phyloP scores from a whole-genome alignment of 2,329 filamentous ascomycete species.

The Neobulgaria alba region DNA sequence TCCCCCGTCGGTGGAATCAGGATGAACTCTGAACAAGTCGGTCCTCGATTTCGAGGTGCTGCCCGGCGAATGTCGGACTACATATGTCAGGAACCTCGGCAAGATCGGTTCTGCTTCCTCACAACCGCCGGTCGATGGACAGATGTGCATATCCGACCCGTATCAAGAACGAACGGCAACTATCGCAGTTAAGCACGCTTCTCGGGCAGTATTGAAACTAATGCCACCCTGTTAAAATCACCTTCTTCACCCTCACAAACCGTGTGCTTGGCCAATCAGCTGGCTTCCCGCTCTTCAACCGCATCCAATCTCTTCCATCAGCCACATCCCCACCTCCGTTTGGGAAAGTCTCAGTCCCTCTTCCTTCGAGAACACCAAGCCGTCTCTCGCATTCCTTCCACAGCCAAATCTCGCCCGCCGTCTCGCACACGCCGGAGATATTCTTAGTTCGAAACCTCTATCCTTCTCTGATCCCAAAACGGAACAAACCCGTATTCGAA shows the following conservation, averaged over 20 bases:
- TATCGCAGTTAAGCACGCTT: neutral
- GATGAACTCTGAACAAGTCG: neutral
- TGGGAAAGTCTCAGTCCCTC: neutral
- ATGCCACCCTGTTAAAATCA: neutral
- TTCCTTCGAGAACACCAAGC: neutral
- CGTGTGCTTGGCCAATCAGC: too few species aligned
- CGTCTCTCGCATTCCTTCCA: neutral
- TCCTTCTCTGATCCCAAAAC: too few species aligned
- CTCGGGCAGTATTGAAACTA: neutral
- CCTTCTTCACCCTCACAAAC: too few species aligned
- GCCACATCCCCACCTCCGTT: neutral
- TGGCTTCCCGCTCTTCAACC: neutral
- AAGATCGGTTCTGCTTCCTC: neutral
- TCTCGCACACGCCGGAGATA: too few species aligned
- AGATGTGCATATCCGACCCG: neutral
- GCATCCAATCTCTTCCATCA: neutral
- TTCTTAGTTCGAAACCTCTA: too few species aligned
- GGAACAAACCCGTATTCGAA: too few species aligned
- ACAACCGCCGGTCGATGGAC: neutral
- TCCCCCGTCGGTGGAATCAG: neutral
- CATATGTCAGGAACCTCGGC: neutral
- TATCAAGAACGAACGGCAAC: neutral
- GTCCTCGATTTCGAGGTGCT: neutral
- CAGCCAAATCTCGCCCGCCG: neutral
- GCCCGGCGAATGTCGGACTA: neutral